Evolutionary conservation across 495 filamentous ascomycete species (phyloP), one percentile per base, ranked within the genome.

Genomic region (Trypethelium eluteriae): DNA sequence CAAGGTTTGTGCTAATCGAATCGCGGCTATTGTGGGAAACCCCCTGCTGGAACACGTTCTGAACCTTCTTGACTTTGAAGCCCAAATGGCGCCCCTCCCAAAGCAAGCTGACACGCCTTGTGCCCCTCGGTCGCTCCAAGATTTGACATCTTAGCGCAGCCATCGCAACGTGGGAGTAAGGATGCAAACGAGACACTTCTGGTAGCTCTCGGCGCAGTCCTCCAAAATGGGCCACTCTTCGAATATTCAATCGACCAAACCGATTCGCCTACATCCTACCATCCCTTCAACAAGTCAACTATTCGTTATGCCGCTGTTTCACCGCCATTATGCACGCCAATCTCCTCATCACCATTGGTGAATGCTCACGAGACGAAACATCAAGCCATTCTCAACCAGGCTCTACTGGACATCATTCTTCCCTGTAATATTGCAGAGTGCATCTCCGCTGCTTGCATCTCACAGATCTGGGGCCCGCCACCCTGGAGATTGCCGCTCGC

Each of bases 61-160:
- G 53, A 59, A 59, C 53, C 53, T 59, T 59, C 53, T 59, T 59
- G 53, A 53, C 36, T 32, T 59, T 59, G 53, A 53, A 25, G 49
- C 49, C 49, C n/a, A 53, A 16, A 53, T 9, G 5, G 25, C 25
- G 25, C 16, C n/a, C n/a, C 53, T 32, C 2, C n/a, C 6, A 59
- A 32, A 36, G 6, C 3, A 32, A 5, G 34, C 53, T 59, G 53
- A 59, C 53, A 59, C 53, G 53, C 53, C 53, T 36, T 2, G 18
- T 14, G n/a, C 49, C n/a, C 49, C 49, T 53, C 5, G 49, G 12
- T 7, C 18, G 53, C 53, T 59, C 53, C 53, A 59, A 59, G 53
- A 59, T 59, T 59, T 59, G 53, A 59, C 53, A 59, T 59, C 53
- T 59, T 36, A 34, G 53, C 25, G 6, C 53, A 36, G 25, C 3